A percentile compares a stretch with the other conserved stretches of the same genome.
Conservation (phyloP, 2,329 filamentous ascomycete species). For the Akanthomyces uredinophilus region DNA sequence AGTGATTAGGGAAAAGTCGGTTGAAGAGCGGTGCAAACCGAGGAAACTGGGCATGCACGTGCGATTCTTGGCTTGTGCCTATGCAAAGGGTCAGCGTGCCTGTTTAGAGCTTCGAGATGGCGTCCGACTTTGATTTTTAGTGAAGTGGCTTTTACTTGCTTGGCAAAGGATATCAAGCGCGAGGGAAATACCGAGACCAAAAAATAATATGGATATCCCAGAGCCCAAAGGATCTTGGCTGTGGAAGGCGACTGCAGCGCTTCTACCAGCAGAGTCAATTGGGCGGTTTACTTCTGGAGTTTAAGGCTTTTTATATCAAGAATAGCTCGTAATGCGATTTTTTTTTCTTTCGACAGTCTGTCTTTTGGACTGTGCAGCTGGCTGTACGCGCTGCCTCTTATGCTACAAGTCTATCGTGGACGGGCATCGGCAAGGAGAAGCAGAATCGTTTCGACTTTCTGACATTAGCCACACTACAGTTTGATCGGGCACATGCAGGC, state of each 20-base stretch:
- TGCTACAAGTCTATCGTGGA: not conserved
- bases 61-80: not conserved
- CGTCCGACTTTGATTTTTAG: not conserved
- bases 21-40: not conserved
- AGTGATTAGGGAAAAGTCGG: not conserved
- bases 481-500: not conserved
- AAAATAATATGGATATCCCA: not conserved
- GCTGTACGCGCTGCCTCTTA: too few species aligned
- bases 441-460: not conserved
- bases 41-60: not conserved
- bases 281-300: constrained; percentile 7
- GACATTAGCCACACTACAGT: not conserved
- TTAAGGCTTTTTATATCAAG: constrained; percentile 9
- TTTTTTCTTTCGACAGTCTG: not conserved
- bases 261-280: not conserved
- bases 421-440: not conserved
- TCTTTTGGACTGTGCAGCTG: not conserved
- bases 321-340: constrained; percentile 7
- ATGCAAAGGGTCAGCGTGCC: not conserved
- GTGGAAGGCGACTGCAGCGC: not conserved
- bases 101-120: not conserved
- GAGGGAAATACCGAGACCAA: not conserved
- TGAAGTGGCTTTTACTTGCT: constrained; percentile 7
- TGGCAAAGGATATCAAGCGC: not conserved
- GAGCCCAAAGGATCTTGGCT: not conserved